phyloP scores from a whole-genome alignment of 768 basidiomycete genomes.

The Tulasnella sp. region DNA sequence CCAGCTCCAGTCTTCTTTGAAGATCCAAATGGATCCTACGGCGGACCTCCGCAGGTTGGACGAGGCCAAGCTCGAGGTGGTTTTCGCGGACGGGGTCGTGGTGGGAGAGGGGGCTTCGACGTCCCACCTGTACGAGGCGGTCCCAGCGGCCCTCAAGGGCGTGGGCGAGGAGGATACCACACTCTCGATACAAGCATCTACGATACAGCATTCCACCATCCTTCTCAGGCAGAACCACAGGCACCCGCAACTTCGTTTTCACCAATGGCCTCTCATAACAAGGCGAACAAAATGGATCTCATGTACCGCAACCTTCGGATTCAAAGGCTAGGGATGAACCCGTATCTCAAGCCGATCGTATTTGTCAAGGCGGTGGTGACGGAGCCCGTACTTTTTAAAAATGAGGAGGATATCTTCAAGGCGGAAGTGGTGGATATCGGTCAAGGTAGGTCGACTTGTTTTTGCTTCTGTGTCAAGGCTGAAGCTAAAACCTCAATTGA shows the following conservation, averaged over 20 bases:
- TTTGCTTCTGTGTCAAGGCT: background rate
- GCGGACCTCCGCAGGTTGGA: background rate
- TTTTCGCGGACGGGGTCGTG: too few species aligned
- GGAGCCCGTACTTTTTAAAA: conserved; percentile 36
- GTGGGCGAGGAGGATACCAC: conserved; percentile 1
- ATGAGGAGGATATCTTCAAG: conserved; percentile 30
- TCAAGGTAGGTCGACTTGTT: background rate
- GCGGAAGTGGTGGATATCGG: conserved; percentile 31
- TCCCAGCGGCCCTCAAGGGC: background rate
- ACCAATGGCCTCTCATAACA: background rate
- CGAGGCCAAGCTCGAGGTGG: background rate
- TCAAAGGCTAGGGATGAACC: conserved; percentile 22
- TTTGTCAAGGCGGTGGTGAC: conserved; percentile 48
- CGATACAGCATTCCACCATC: background rate
- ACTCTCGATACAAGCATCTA: background rate
- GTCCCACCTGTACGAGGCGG: background rate
- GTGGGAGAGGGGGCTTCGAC: too few species aligned
- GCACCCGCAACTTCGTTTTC: background rate
- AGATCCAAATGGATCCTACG: background rate
- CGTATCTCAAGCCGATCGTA: conserved; percentile 50
- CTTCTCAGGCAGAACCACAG: background rate
- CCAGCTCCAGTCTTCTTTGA: background rate
- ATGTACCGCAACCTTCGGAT: background rate
- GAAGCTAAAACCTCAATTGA: background rate
- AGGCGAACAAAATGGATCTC: background rate